A percentile compares a stretch with the other conserved stretches of the same genome.
Evolutionary conservation across 2,329 filamentous ascomycete species (phyloP).

Genomic region (Paradendryphiella salina): DNA sequence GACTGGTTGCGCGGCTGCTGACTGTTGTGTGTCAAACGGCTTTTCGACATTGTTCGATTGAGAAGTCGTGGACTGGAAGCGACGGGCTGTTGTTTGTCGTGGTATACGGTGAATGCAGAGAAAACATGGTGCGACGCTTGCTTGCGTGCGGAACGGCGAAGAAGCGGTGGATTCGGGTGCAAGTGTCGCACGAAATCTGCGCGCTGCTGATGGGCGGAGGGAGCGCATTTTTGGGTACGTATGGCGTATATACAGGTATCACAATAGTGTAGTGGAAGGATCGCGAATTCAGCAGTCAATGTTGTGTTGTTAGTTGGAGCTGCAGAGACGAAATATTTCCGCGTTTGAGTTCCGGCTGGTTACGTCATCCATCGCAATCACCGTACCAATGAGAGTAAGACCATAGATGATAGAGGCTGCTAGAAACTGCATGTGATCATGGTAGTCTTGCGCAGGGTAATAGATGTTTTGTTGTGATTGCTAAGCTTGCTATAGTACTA

Average conservation of each 20-base stretch:
- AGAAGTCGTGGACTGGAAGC: conserved; percentile 31
- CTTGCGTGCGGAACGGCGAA: conserved; percentile 22
- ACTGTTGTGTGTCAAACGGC: conserved; percentile 18
- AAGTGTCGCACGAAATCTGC: conserved; percentile 33
- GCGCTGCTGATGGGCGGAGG: conserved; percentile 25
- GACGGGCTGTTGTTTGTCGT: conserved; percentile 16
- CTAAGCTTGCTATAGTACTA: too few relatives aligned
- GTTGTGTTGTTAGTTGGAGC: conserved; percentile 5
- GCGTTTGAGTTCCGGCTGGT: conserved; percentile 5
- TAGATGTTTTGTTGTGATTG: too few relatives aligned
- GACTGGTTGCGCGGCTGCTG: conserved; percentile 3
- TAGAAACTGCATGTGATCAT: too few relatives aligned
- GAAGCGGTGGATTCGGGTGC: conserved; percentile 18
- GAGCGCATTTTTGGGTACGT: conserved; percentile 21
- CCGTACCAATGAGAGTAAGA: not conserved
- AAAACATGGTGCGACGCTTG: conserved; percentile 28
- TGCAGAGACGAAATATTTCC: conserved; percentile 16
- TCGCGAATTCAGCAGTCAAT: not conserved
- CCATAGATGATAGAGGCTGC: too few relatives aligned
- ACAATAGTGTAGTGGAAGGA: not conserved
- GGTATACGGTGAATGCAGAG: conserved; percentile 27
- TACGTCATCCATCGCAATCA: conserved; percentile 23
- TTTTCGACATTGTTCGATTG: conserved; percentile 17
- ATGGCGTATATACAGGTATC: not conserved
- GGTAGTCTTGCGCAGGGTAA: too few relatives aligned